Evolutionary conservation across 306 rosid species (phyloP).

Genomic region (Cotoneaster glaucophyllus): DNA sequence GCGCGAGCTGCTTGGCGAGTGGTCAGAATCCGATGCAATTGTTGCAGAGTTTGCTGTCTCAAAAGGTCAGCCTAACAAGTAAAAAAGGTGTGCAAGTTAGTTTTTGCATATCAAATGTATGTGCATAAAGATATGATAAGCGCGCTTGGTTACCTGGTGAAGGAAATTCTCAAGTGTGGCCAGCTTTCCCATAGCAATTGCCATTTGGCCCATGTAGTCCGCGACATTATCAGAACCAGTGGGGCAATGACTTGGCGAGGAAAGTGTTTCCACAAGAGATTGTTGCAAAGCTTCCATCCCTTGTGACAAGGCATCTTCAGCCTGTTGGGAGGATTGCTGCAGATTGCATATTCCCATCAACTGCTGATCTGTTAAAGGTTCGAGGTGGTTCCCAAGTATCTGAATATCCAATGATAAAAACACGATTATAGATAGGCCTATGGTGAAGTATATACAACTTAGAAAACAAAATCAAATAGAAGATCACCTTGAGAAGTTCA

Average conservation of each 20-base stretch:
- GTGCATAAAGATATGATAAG: not conserved
- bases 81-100: not conserved
- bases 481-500: constrained; percentile 72
- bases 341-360: constrained; percentile 69
- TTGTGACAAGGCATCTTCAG: constrained; percentile 89
- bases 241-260: constrained; percentile 41
- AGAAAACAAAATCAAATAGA: not conserved
- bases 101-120: not conserved
- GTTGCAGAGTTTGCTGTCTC: constrained; percentile 84
- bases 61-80: constrained; percentile 68
- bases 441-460: not conserved
- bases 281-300: constrained; percentile 92
- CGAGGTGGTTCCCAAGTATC: constrained; percentile 78
- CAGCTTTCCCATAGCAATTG: constrained; percentile 81
- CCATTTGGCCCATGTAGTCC: constrained; percentile 93
- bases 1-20: constrained; percentile 74
- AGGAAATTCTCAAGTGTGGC: constrained; percentile 69
- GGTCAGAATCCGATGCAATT: constrained; percentile 63
- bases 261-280: constrained; percentile 71
- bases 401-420: constrained; percentile 23
- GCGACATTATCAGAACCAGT: constrained; percentile 58
- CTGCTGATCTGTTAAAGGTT: constrained; percentile 68
- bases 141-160: constrained; percentile 43
- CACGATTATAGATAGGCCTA: not conserved
- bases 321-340: constrained; percentile 78